Conservation (phyloP, 192 early-diverging fungal species). For the Fimicolochytrium jonesii region DNA sequence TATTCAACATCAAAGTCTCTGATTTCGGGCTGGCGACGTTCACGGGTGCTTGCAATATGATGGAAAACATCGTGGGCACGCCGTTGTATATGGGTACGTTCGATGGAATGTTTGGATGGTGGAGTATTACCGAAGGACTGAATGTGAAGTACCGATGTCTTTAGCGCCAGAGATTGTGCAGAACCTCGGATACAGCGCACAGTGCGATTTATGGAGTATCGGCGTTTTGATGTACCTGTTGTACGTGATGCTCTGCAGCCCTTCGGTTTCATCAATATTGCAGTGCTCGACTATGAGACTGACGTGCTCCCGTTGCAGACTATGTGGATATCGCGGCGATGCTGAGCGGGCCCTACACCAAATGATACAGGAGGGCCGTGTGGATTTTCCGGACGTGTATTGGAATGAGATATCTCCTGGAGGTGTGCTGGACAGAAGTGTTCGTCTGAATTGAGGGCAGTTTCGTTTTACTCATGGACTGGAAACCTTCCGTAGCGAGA, state of each 20-base stretch:
- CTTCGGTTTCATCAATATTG: too few species aligned
- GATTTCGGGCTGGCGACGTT: conserved; percentile 50
- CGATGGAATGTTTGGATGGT: too few species aligned
- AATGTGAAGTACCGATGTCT: not conserved
- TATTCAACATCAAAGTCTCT: conserved; percentile 44
- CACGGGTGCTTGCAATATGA: conserved; percentile 32
- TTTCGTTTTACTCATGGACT: too few species aligned
- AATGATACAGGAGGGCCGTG: conserved; percentile 37
- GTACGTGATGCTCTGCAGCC: too few species aligned
- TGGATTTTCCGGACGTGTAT: conserved; percentile 38
- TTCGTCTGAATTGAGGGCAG: too few species aligned
- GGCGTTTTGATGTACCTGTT: conserved; percentile 50
- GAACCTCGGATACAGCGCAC: conserved; percentile 45
- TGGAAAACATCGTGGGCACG: conserved; percentile 45
- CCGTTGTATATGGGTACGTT: conserved; percentile 45
- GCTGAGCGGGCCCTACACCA: conserved; percentile 33
- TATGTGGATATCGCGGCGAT: conserved; percentile 37
- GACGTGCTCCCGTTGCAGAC: conserved; percentile 10
- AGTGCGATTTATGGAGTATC: conserved; percentile 56
- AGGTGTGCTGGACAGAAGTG: too few species aligned
- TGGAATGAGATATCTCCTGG: conserved; percentile 28
- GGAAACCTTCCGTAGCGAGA: conserved; percentile 23
- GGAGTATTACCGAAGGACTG: too few species aligned
- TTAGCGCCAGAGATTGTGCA: conserved; percentile 50
- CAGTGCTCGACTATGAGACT: too few species aligned